These are phyloP conservation scores for Neofusicoccum parvum DNA, from an alignment of 2,329 filamentous ascomycete species.

Conservation along the genomic window DNA sequence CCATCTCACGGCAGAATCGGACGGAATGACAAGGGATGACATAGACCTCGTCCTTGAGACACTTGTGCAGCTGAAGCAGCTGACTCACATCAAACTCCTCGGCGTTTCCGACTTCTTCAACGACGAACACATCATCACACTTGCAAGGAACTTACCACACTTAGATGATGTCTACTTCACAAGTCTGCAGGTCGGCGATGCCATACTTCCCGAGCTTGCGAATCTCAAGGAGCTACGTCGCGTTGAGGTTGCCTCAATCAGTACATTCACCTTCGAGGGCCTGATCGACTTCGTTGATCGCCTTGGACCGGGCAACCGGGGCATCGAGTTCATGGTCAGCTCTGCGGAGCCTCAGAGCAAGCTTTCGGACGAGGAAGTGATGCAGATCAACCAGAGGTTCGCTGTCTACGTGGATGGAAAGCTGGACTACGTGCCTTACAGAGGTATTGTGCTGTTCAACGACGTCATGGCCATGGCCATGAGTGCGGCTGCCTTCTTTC, in stretches of 20 bases:
- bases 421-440: constrained; percentile 47
- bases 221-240: constrained; percentile 52
- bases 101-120: constrained; percentile 56
- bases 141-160: constrained; percentile 49
- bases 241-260: constrained; percentile 58
- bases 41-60: constrained; percentile 54
- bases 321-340: constrained; percentile 47
- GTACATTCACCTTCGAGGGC: constrained; percentile 56
- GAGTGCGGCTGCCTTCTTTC: background rate
- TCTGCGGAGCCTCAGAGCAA: constrained; percentile 47
- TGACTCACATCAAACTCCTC: constrained; percentile 57
- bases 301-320: constrained; percentile 45
- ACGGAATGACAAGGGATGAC: constrained; percentile 50
- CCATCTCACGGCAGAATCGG: constrained; percentile 50
- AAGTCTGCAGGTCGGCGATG: constrained; percentile 57
- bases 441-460: constrained; percentile 38
- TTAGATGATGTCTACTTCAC: constrained; percentile 61
- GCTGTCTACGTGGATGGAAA: constrained; percentile 44
- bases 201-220: constrained; percentile 49
- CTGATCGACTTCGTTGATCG: constrained; percentile 50
- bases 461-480: no score
- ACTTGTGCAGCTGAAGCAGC: constrained; percentile 53
- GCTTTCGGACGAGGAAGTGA: constrained; percentile 43
- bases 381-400: constrained; percentile 41
- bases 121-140: constrained; percentile 50